A percentile compares a stretch with the other conserved stretches of the same genome.
Evolutionary conservation across 345 rosid genomes (phyloP).

Genomic region (Salix caprea): DNA sequence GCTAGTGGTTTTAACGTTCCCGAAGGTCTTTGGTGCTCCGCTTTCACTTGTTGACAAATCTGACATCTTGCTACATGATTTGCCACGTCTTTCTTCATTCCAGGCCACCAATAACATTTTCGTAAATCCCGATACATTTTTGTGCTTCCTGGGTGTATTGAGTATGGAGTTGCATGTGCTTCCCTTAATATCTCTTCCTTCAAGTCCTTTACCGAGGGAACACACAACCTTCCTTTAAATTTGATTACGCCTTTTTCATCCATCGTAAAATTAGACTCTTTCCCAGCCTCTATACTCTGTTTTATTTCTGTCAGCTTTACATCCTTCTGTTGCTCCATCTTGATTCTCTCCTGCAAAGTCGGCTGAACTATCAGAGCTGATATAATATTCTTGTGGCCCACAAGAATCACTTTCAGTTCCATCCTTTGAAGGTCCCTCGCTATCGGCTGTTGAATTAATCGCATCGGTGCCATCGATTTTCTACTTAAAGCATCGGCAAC

Average conservation of each 20-base stretch:
- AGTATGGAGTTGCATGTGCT: neutral
- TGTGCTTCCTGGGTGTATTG: neutral
- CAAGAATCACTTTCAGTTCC: neutral
- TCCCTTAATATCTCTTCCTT: neutral
- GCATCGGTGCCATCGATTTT: neutral
- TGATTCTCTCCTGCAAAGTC: neutral
- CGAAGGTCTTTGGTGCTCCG: neutral
- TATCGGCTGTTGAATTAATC: neutral
- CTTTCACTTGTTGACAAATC: neutral
- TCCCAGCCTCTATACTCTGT: neutral
- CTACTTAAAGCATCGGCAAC: slow-evolving; percentile 4
- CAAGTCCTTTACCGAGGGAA: neutral
- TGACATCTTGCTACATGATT: neutral
- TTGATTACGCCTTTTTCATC: too few relatives aligned
- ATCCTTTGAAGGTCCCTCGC: neutral
- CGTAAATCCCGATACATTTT: neutral
- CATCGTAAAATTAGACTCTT: neutral
- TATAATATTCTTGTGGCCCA: neutral
- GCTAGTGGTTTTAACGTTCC: neutral
- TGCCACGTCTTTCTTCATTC: neutral
- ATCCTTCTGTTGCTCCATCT: neutral
- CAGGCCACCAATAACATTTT: neutral
- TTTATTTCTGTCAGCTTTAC: neutral
- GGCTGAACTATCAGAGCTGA: too few relatives aligned
- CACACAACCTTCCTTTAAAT: neutral